These are phyloP conservation scores for Austroboletus sp. DNA, from an alignment of 1,284 basidiomycete genomes.

Conservation along the genomic window DNA sequence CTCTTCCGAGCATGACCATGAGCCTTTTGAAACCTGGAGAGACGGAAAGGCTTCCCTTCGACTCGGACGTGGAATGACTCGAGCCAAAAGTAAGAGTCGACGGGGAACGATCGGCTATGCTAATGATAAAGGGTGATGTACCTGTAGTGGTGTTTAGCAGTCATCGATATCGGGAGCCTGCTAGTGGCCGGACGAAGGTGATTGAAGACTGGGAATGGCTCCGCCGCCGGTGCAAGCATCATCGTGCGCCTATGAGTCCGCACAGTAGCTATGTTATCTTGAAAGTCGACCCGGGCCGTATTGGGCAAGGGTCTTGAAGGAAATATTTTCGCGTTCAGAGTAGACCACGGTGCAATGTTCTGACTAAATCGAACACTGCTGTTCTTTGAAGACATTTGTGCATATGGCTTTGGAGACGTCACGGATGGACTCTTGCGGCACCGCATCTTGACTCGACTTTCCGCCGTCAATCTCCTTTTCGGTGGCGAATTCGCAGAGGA, in stretches of 20 bases:
- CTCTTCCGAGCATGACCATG: conserved; percentile 33
- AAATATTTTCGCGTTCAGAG: conserved; percentile 43
- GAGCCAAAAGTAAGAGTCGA: conserved; percentile 49
- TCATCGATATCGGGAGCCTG: conserved; percentile 18
- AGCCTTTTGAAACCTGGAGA: conserved; percentile 48
- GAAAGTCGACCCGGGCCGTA: conserved; percentile 6
- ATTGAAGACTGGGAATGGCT: conserved; percentile 50
- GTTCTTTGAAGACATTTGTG: conserved; percentile 38
- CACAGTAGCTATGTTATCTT: conserved; percentile 19
- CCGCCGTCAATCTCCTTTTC: conserved; percentile 18
- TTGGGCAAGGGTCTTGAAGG: conserved; percentile 36
- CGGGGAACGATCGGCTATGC: conserved; percentile 31
- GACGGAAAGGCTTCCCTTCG: conserved; percentile 30
- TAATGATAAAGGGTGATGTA: conserved; percentile 13
- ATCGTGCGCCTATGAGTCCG: conserved; percentile 47
- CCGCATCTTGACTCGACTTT: conserved; percentile 39
- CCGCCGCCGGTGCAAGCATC: conserved; percentile 47
- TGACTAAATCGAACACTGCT: conserved; percentile 39
- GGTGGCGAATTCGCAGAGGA: background rate
- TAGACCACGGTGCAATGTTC: conserved; percentile 60
- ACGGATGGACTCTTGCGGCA: conserved; percentile 43
- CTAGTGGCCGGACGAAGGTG: conserved; percentile 48
- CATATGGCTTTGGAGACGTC: conserved; percentile 56
- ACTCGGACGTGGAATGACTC: conserved; percentile 28
- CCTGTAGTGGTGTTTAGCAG: conserved; percentile 5